A percentile compares a stretch with the other conserved stretches of the same genome.
These are phyloP conservation scores for Sarcodon sp. DNA, from an alignment of 768 basidiomycete species.

Conservation along the genomic window DNA sequence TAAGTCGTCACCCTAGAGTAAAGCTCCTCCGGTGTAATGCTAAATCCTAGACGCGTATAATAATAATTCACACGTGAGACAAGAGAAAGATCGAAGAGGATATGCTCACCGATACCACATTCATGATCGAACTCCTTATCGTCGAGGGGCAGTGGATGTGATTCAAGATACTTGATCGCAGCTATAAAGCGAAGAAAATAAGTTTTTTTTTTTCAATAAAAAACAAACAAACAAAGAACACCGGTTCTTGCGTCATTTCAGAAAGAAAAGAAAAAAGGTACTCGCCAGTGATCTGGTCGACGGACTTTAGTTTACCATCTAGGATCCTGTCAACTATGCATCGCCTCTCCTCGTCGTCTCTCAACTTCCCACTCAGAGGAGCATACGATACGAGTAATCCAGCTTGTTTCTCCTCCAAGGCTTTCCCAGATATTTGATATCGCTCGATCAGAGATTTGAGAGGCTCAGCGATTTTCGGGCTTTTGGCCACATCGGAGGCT, in stretches of 20 bases:
- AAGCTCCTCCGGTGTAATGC: conserved; percentile 58
- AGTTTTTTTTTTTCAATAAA: neutral
- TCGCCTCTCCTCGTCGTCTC: conserved; percentile 34
- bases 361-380: conserved; percentile 46
- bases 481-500: conserved; percentile 74
- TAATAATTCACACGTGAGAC: conserved; percentile 1
- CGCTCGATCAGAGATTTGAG: conserved; percentile 58
- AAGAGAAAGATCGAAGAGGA: conserved; percentile 1
- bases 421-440: conserved; percentile 30
- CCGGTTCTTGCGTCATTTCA: neutral
- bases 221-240: neutral
- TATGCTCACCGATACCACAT: conserved; percentile 75
- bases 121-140: conserved; percentile 58
- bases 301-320: conserved; percentile 59
- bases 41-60: conserved; percentile 45
- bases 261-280: neutral
- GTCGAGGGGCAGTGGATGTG: conserved; percentile 47
- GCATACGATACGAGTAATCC: conserved; percentile 58
- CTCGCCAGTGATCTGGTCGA: conserved; percentile 83
- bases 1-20: conserved; percentile 40
- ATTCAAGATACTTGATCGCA: conserved; percentile 64
- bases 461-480: conserved; percentile 58
- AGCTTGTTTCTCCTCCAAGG: conserved; percentile 67
- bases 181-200: conserved; percentile 29
- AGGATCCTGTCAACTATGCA: conserved; percentile 59